Evolutionary conservation across 768 basidiomycete species (phyloP).

Genomic region (Gautieria morchelliformis): DNA sequence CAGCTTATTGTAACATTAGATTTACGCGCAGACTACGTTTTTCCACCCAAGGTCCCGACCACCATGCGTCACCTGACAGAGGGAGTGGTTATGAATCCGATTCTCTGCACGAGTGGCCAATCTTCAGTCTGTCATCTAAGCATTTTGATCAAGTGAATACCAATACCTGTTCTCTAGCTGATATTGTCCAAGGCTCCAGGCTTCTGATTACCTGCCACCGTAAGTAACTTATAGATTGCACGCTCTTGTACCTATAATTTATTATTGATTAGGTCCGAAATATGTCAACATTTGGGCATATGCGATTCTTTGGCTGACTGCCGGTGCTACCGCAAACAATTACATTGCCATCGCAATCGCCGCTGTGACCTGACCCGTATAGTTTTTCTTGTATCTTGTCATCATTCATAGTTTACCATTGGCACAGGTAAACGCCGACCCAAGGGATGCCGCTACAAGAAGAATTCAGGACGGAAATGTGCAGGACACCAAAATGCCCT

Average conservation of each 20-base stretch:
- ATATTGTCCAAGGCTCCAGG: neutral
- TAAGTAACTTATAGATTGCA: neutral
- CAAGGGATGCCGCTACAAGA: slow-evolving; percentile 49
- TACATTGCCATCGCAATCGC: slow-evolving; percentile 49
- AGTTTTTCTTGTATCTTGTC: slow-evolving; percentile 10
- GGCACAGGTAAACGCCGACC: slow-evolving; percentile 42
- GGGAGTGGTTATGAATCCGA: neutral
- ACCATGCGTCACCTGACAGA: neutral
- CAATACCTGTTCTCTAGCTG: neutral
- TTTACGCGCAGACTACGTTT: slow-evolving; percentile 1
- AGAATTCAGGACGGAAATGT: slow-evolving; percentile 17
- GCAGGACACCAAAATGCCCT: slow-evolving; percentile 37
- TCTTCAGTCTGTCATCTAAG: slow-evolving; percentile 1
- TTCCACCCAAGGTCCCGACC: neutral
- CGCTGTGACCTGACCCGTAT: slow-evolving; percentile 42
- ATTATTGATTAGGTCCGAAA: slow-evolving; percentile 27
- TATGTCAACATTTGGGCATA: slow-evolving; percentile 49
- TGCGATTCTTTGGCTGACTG: slow-evolving; percentile 38
- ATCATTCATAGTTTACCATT: slow-evolving; percentile 5
- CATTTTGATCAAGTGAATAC: too few relatives aligned
- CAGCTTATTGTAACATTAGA: neutral
- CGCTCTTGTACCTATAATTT: neutral
- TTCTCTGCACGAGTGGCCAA: neutral
- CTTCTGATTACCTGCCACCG: slow-evolving; percentile 1
- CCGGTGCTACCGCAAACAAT: slow-evolving; percentile 37